Base-by-base conservation (phyloP, 2,329 filamentous ascomycete species). In the Huntiella savannae region DNA sequence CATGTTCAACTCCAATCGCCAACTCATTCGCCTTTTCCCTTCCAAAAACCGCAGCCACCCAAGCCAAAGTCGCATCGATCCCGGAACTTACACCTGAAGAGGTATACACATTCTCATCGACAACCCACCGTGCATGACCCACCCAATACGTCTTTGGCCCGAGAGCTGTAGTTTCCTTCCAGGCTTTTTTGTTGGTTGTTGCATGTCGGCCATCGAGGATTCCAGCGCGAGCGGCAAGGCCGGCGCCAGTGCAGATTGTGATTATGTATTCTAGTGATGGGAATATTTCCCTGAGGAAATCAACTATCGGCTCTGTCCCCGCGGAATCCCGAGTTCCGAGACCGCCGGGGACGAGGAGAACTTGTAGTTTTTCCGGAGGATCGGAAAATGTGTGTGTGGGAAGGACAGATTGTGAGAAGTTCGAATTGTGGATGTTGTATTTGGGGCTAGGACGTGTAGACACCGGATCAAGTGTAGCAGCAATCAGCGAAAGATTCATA, bases 321-420 rank as follows among this genome's bases (percentile, higher is more conserved):
- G 55, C 19, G n/a, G 53, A 46, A 42, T 48, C 52, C 3, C 66
- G 58, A 0, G 61, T 62, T 0, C 77, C 77, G 0, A 61, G 45
- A 0, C 79, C 77, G 2, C 79, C 78, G 0, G 79, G 79, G 5
- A 83, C 59, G n/a, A 84, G 57, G 15, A 83, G 63, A 3, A 81
- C 70, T 39, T 81, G 74, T 4, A 79, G 58, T n/a, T 64, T 62
- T 3, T 58, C 59, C 2, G 69, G 68, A 2, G 66, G 62, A 4
- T 63, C 58, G 38, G 59, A 62, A 53, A 76, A 76, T 0, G 75
- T 79, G 54, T 63, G 60, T 2, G 66, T 69, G 15, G 66, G 62
- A 13, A 57, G 49, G 11, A 67, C 48, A 16, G 48, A 46, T 12
- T 63, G 58, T 42, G 56, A 60, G 51, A 65, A 63, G 49, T 54